Percentiles rank a stretch among this genome's conserved stretches.
Conservation (phyloP, 768 basidiomycete species). For the Brasilioporus rufonigricans region DNA sequence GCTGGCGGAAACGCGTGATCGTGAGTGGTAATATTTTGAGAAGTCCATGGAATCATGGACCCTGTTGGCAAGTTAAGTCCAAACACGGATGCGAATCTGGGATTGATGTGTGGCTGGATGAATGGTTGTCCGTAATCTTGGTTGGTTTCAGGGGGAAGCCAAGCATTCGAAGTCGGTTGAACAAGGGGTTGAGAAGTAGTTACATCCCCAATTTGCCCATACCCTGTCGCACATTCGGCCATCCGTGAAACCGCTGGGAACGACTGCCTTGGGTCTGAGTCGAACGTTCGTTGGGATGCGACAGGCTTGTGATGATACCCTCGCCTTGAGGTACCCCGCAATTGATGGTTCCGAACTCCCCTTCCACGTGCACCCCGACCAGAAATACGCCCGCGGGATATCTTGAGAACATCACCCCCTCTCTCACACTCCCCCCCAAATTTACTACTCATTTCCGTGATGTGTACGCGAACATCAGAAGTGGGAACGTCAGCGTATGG, state of each 20-base stretch:
- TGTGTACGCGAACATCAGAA: constrained; percentile 14
- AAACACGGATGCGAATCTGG: constrained; percentile 68
- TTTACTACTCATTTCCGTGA: background rate
- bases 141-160: constrained; percentile 15
- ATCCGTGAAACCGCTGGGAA: constrained; percentile 47
- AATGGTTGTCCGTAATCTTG: constrained; percentile 26
- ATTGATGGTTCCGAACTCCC: constrained; percentile 15
- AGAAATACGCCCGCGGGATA: constrained; percentile 22
- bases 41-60: constrained; percentile 23
- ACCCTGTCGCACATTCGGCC: constrained; percentile 41
- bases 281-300: constrained; percentile 30
- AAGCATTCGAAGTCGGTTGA: constrained; percentile 14
- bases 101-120: constrained; percentile 85
- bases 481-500: constrained; percentile 60
- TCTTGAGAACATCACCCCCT: background rate
- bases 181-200: constrained; percentile 11
- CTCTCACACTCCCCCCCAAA: constrained; percentile 24
- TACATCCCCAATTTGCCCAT: constrained; percentile 39
- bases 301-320: constrained; percentile 8
- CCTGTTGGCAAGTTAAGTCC: constrained; percentile 41
- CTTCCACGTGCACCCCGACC: constrained; percentile 28
- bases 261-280: constrained; percentile 28
- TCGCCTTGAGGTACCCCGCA: constrained; percentile 20
- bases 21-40: constrained; percentile 8
- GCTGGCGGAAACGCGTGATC: constrained; percentile 12